These are phyloP conservation scores for Albizia julibrissin DNA, from an alignment of 306 rosid genomes.

Conservation along the genomic window DNA sequence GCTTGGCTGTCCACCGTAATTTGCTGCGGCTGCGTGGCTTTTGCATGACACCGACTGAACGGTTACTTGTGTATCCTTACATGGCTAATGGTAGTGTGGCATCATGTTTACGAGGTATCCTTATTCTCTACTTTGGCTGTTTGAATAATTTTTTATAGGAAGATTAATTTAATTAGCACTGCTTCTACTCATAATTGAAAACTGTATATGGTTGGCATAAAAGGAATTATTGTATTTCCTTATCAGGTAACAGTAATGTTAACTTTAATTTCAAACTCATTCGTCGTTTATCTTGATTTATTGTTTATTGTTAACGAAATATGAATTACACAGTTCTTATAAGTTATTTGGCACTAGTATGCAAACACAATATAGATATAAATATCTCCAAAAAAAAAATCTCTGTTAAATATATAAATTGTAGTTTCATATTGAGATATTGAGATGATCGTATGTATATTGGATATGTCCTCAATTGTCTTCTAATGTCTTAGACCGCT, in stretches of 20 bases:
- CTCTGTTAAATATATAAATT: too few species aligned
- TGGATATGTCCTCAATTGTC: not conserved
- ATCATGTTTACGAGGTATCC: conserved; percentile 25
- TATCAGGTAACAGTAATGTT: too few species aligned
- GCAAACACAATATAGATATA: too few species aligned
- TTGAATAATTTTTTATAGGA: not conserved
- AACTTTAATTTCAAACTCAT: too few species aligned
- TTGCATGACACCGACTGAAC: conserved; percentile 36
- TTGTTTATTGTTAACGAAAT: too few species aligned
- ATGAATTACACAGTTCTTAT: too few species aligned
- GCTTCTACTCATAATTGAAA: not conserved
- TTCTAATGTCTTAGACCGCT: conserved; percentile 17
- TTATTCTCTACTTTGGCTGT: not conserved
- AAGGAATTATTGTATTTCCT: too few species aligned
- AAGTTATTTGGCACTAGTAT: too few species aligned
- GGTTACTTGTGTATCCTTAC: conserved; percentile 15
- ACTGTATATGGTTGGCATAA: too few species aligned
- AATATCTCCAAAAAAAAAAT: too few species aligned
- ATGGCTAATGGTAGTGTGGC: conserved; percentile 35
- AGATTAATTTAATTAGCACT: not conserved
- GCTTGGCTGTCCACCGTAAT: conserved; percentile 15
- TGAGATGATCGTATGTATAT: not conserved
- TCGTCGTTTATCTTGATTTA: too few species aligned
- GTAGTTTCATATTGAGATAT: not conserved
- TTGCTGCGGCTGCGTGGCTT: conserved; percentile 39